Evolutionary conservation across 805 yeast species (phyloP), one percentile per base, ranked within the genome.

Genomic region (Maudiozyma turicensis): DNA sequence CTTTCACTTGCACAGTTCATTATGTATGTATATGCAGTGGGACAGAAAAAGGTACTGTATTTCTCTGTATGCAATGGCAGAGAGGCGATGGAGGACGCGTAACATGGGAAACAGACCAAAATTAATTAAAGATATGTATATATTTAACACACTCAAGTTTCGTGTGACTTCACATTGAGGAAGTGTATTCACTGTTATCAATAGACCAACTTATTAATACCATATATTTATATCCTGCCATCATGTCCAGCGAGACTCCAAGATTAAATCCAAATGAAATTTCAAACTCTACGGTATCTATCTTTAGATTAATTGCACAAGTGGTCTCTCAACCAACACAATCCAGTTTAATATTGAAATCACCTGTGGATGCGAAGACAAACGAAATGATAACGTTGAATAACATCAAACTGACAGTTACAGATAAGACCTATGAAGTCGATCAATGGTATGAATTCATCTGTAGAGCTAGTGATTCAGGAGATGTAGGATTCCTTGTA

Each of bases 401-500:
- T 26, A 56, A 60, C 40, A 63, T 63, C 8, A 54, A 60, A 39
- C 56, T 64, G 6, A 56, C 66, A 1, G 49, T 55, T 46, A 47
- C 50, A 45, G 57, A 52, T 30, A 56, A 54, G 44, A 54, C 57
- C 33, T 59, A 63, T 33, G 62, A 57, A 31, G 40, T 52, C 1
- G 66, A 56, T n/a, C 46, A 54, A n/a, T 65, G 68, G 68, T 65
- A 62, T 48, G 69, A 65, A 51, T 62, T 65, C 46, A 62, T 65
- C 6, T 64, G 67, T 40, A 55, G 68, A 45, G 53, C 60, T 8
- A 58, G 60, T 43, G 69, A 65, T 50, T 54, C 56, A 33, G 69
- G 69, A 30, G 69, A 65, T 34, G 52, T 54, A 8, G 68, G 64
- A 7, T 61, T 65, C 42, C 46, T 65, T 40, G 60, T 64, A n/a